These are phyloP conservation scores for Ashbya aceris DNA, from an alignment of 1,139 yeast genomes.

Conservation along the genomic window DNA sequence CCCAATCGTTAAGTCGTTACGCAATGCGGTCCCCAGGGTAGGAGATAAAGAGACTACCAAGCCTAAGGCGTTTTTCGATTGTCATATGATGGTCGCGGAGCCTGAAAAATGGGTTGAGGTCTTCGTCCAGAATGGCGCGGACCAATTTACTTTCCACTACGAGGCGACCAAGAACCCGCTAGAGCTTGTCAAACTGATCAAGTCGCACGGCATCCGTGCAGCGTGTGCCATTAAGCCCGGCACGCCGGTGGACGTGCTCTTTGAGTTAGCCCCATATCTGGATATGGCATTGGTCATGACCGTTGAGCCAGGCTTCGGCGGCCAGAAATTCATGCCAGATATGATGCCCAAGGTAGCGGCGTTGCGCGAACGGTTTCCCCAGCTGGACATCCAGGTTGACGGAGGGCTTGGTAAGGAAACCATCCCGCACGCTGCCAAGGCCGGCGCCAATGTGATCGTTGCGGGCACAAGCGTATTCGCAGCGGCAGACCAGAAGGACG, in stretches of 20 bases:
- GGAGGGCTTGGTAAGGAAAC: slow-evolving; percentile 91
- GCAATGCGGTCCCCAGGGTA: slow-evolving; percentile 65
- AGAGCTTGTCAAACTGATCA: slow-evolving; percentile 66
- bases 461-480: slow-evolving; percentile 94
- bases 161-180: slow-evolving; percentile 83
- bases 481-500: slow-evolving; percentile 67
- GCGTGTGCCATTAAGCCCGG: slow-evolving; percentile 95
- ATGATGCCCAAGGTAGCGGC: slow-evolving; percentile 93
- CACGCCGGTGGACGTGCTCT: slow-evolving; percentile 79
- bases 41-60: slow-evolving; percentile 29
- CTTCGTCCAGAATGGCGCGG: slow-evolving; percentile 92
- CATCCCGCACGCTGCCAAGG: slow-evolving; percentile 74
- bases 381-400: slow-evolving; percentile 86
- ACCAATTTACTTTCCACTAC: slow-evolving; percentile 91
- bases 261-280: slow-evolving; percentile 62
- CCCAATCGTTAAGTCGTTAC: slow-evolving; percentile 72
- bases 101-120: slow-evolving; percentile 95
- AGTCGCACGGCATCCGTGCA: slow-evolving; percentile 76
- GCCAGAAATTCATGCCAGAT: slow-evolving; percentile 88
- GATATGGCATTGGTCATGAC: slow-evolving; percentile 97
- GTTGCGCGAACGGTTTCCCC: slow-evolving; percentile 64
- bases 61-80: slow-evolving; percentile 71
- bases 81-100: slow-evolving; percentile 97
- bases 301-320: slow-evolving; percentile 98
- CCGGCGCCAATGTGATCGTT: slow-evolving; percentile 96